A percentile compares a stretch with the other conserved stretches of the same genome.
Evolutionary conservation across 1,139 yeast genomes (phyloP).

Genomic region (Blastobotrys ciferrii): DNA sequence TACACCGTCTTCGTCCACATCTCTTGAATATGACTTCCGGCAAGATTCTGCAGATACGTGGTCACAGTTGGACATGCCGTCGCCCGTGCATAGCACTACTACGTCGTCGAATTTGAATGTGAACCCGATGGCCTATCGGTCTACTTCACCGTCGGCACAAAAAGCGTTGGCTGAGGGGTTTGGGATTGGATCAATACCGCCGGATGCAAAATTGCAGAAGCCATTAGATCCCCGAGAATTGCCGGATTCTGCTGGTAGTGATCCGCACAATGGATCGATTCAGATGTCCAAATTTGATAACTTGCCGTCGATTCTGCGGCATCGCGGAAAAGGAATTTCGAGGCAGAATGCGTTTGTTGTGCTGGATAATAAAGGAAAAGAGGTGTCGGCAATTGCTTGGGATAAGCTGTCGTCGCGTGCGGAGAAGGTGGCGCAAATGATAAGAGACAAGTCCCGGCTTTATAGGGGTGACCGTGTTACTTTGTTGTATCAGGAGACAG

Average conservation of each 20-base stretch:
- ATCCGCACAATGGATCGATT: conserved; percentile 37
- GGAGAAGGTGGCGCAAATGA: conserved; percentile 85
- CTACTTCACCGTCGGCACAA: conserved; percentile 25
- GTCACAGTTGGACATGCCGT: conserved; percentile 3
- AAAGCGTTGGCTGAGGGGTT: conserved; percentile 18
- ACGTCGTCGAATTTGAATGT: background rate
- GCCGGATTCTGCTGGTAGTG: conserved; percentile 35
- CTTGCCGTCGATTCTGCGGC: conserved; percentile 68
- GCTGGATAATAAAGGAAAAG: conserved; percentile 80
- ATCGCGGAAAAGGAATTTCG: conserved; percentile 64
- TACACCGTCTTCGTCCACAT: conserved; percentile 4
- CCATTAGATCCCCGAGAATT: conserved; percentile 45
- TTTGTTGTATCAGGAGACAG: conserved; percentile 77
- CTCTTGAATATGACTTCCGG: conserved; percentile 4
- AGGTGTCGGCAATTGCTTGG: conserved; percentile 76
- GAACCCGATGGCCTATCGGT: conserved; percentile 19
- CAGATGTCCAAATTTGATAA: conserved; percentile 49
- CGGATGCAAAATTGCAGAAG: conserved; percentile 34
- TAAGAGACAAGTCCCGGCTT: conserved; percentile 68
- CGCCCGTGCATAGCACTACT: conserved; percentile 1
- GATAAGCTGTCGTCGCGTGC: conserved; percentile 81
- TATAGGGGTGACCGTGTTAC: conserved; percentile 83
- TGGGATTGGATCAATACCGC: conserved; percentile 8
- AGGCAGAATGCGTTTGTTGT: conserved; percentile 69
- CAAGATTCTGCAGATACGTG: conserved; percentile 5